phyloP scores from a whole-genome alignment of 768 basidiomycete species.

The Rubroboletus pulcherrimus region DNA sequence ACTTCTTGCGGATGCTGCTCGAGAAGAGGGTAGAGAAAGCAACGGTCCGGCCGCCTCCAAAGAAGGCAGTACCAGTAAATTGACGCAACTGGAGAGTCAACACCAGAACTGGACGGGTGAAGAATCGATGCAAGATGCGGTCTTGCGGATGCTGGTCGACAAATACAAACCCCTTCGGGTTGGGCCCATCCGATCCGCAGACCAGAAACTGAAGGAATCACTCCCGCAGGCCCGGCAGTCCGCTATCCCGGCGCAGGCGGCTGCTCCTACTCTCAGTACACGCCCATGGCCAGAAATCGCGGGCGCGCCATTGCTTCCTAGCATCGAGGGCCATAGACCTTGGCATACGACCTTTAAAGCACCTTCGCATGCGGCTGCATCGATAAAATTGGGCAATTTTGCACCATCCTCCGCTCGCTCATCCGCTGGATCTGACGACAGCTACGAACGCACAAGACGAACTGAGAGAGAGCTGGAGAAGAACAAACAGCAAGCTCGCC shows the following conservation, averaged over 20 bases:
- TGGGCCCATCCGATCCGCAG: constrained; percentile 55
- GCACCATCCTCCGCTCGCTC: constrained; percentile 23
- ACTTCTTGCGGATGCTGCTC: constrained; percentile 61
- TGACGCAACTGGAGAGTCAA: constrained; percentile 38
- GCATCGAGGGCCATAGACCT: constrained; percentile 54
- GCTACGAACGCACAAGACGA: constrained; percentile 38
- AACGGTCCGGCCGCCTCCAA: constrained; percentile 1
- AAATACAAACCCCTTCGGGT: constrained; percentile 80
- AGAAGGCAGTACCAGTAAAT: constrained; percentile 14
- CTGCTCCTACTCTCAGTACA: constrained; percentile 1
- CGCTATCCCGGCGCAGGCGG: background rate
- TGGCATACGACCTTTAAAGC: constrained; percentile 68
- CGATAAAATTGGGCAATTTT: constrained; percentile 51
- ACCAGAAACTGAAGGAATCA: constrained; percentile 57
- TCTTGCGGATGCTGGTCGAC: constrained; percentile 82
- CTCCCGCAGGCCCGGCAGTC: constrained; percentile 38
- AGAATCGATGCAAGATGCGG: constrained; percentile 63
- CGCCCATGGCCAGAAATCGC: constrained; percentile 21
- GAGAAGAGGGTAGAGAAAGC: constrained; percentile 44
- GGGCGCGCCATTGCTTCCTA: constrained; percentile 50
- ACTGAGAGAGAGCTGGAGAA: constrained; percentile 50
- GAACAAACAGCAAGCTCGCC: constrained; percentile 48
- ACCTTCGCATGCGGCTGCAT: constrained; percentile 51
- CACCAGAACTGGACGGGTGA: constrained; percentile 77
- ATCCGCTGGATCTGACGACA: constrained; percentile 17